A percentile compares a stretch with the other conserved stretches of the same genome.
phyloP scores from a whole-genome alignment of 169 alveolate species.

The Plasmodium berghei region DNA sequence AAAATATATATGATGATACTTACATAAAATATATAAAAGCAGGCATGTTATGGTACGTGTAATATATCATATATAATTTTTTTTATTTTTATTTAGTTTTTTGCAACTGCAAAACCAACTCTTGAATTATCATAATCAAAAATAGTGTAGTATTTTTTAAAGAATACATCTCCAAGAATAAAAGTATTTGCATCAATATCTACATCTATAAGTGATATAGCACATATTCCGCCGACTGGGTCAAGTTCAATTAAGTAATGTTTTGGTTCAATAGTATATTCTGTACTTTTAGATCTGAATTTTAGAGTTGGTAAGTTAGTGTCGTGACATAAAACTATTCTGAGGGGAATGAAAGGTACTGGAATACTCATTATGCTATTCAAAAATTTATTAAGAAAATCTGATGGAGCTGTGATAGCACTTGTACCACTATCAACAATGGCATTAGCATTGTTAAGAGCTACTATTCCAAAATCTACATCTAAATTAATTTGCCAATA shows the following conservation, averaged over 20 bases:
- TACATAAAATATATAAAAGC: too few species aligned
- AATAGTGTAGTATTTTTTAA: constrained; percentile 75
- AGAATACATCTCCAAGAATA: constrained; percentile 75
- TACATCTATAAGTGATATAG: constrained; percentile 17
- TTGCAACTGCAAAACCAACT: constrained; percentile 71
- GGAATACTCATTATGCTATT: constrained; percentile 11
- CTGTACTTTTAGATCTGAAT: constrained; percentile 21
- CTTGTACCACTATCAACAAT: constrained; percentile 75
- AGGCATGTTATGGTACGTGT: too few species aligned
- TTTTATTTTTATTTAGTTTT: constrained; percentile 16
- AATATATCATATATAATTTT: background rate
- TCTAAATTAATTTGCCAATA: constrained; percentile 66
- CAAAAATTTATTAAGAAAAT: constrained; percentile 35
- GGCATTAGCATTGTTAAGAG: constrained; percentile 26
- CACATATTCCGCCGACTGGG: constrained; percentile 18
- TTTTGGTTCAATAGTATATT: constrained; percentile 66
- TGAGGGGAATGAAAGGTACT: constrained; percentile 63
- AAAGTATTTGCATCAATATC: constrained; percentile 49
- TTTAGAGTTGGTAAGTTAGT: constrained; percentile 24
- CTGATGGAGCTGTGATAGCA: constrained; percentile 52
- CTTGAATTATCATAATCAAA: constrained; percentile 75
- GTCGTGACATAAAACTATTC: constrained; percentile 34
- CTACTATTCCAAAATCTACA: constrained; percentile 23
- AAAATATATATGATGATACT: too few species aligned
- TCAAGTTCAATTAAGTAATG: constrained; percentile 39